Evolutionary conservation across 495 filamentous ascomycete species (phyloP), one percentile per base, ranked within the genome.

Genomic region (Penicillium turbatum): DNA sequence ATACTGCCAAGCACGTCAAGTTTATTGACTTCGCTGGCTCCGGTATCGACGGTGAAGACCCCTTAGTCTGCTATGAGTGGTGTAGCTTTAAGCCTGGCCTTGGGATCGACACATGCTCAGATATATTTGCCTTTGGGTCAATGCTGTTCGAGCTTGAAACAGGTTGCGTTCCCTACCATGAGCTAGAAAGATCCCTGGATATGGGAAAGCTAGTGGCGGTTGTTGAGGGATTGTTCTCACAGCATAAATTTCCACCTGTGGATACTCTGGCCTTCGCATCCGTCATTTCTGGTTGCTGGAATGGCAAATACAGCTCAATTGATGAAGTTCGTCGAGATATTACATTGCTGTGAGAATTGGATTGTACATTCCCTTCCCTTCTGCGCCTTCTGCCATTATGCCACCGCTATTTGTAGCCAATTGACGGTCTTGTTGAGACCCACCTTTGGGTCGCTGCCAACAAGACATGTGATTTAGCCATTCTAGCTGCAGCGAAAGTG

Each of bases 21-120:
- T 56, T 60, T 39, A 60, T 60, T 46, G 57, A 60, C 48, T 60
- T 60, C 48, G 57, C 42, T 42, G 57, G 57, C 19, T 60, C 57
- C 36, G 49, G 57, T 46, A 53, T 60, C 39, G 53, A 60, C 29
- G 49, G 41, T 8, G 49, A 50, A 38, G 39, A 35, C 38, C 42
- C 57, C 6, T 24, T 46, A 35, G 57, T 56, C 42, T 53, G 57
- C 42, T 60, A 56, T 24, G 57, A 56, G 40, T 56, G 43, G 57
- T 56, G 53, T 42, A 51, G 46, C 53, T 56, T 30, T 29, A 29
- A 36, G 21, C 35, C 40, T 48, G 43, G 30, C n/a, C 39, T 35
- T 46, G 47, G 29, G 27, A 19, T 52, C 35, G 30, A 35, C 37
- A 34, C 43, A 6, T 52, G 44, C 24, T 49, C 53, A 31, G 57